Conservation (phyloP, 345 rosid species). For the Aethionema arabicum region DNA sequence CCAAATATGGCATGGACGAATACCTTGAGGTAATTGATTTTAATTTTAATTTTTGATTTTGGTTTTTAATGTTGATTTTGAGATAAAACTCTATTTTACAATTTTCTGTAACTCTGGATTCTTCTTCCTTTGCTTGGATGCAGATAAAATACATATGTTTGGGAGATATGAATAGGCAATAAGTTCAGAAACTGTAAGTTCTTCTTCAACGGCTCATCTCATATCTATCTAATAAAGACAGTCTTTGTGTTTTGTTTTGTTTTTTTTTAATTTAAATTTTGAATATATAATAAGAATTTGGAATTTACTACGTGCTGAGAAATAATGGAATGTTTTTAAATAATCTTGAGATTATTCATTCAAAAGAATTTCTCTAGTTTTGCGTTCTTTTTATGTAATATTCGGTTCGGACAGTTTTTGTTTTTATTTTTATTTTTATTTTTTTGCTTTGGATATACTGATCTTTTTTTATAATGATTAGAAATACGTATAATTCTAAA, state of each 20-base stretch:
- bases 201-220: background rate
- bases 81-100: background rate
- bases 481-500: background rate
- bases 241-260: background rate
- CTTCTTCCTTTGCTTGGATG: constrained; percentile 21
- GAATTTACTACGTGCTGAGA: constrained; percentile 18
- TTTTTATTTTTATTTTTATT: too few relatives aligned
- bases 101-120: too few relatives aligned
- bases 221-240: constrained; percentile 17
- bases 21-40: constrained; percentile 89
- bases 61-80: too few relatives aligned
- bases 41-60: too few relatives aligned
- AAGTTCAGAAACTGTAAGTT: constrained; percentile 23
- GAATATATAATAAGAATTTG: constrained; percentile 7
- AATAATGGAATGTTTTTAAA: constrained; percentile 9
- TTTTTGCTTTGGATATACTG: constrained; percentile 8
- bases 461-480: constrained; percentile 19
- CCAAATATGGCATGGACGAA: constrained; percentile 96
- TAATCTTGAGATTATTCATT: constrained; percentile 1
- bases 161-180: constrained; percentile 77
- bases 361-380: background rate
- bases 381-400: constrained; percentile 12
- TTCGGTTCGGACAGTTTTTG: constrained; percentile 23
- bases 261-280: background rate
- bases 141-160: constrained; percentile 84